phyloP scores from a whole-genome alignment of 192 early-diverging fungal species.

The Entrophospora sp. region DNA sequence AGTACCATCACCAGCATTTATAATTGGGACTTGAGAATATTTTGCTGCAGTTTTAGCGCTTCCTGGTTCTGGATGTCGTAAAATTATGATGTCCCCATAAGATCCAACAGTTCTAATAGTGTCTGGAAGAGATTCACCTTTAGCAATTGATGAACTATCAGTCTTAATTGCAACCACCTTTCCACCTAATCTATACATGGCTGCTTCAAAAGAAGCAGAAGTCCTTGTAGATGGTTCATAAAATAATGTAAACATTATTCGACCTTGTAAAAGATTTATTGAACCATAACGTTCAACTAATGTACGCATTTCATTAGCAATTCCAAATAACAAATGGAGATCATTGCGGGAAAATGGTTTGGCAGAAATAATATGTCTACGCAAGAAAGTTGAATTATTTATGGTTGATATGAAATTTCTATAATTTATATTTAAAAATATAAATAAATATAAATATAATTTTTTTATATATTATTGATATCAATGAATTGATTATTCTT shows the following conservation, averaged over 20 bases:
- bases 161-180: constrained; percentile 77
- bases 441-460: background rate
- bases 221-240: constrained; percentile 96
- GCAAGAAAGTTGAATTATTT: constrained; percentile 76
- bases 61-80: constrained; percentile 89
- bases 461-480: background rate
- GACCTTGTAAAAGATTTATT: constrained; percentile 78
- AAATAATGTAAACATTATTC: constrained; percentile 91
- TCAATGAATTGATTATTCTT: constrained; percentile 17
- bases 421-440: background rate
- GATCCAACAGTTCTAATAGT: constrained; percentile 88
- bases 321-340: constrained; percentile 87
- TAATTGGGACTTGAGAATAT: constrained; percentile 82
- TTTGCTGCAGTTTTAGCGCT: constrained; percentile 76
- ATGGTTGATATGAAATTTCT: constrained; percentile 42
- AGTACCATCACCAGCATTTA: constrained; percentile 95
- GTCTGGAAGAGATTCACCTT: constrained; percentile 93
- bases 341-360: constrained; percentile 90
- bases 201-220: constrained; percentile 86
- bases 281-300: constrained; percentile 84
- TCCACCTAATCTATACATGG: constrained; percentile 90
- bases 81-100: constrained; percentile 87
- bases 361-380: constrained; percentile 86
- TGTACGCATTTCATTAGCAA: constrained; percentile 95
- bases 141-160: constrained; percentile 80